These are phyloP conservation scores for Nematocida ausubeli DNA, from an alignment of 371 early-diverging fungal genomes.

Conservation along the genomic window DNA sequence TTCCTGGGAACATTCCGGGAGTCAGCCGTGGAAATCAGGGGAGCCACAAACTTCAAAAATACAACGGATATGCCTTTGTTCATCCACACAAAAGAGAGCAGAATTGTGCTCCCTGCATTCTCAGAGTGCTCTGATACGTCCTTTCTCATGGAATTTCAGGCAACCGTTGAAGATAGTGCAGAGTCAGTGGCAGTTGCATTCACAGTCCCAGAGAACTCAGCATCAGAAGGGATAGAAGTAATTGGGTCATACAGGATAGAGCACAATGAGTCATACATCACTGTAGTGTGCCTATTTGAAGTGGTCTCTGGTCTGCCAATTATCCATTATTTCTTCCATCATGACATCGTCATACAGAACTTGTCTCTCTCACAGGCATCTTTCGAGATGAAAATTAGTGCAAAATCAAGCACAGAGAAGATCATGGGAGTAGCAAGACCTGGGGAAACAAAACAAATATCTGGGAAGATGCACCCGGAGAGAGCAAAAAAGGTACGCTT, in stretches of 20 bases:
- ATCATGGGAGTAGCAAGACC: slow-evolving; percentile 18
- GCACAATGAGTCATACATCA: neutral
- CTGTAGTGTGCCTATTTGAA: slow-evolving; percentile 16
- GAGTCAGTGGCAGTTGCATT: neutral
- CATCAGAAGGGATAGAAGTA: neutral
- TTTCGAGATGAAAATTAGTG: slow-evolving; percentile 49
- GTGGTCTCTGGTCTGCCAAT: neutral
- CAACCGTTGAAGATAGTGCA: neutral
- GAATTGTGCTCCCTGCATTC: slow-evolving; percentile 19
- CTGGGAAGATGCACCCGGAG: slow-evolving; percentile 3
- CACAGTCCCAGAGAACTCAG: neutral
- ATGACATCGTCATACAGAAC: slow-evolving; percentile 34
- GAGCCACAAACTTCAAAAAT: slow-evolving; percentile 45
- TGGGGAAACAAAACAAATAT: slow-evolving; percentile 40
- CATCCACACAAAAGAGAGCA: neutral
- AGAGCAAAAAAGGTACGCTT: slow-evolving; percentile 17
- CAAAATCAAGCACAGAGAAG: slow-evolving; percentile 24
- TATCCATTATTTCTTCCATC: slow-evolving; percentile 44
- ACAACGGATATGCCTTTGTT: slow-evolving; percentile 39
- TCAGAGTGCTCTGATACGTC: slow-evolving; percentile 36
- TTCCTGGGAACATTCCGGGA: slow-evolving; percentile 27
- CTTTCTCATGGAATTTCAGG: neutral
- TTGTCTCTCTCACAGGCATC: neutral
- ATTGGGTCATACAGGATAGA: slow-evolving; percentile 11
- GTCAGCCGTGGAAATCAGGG: slow-evolving; percentile 8